phyloP scores from a whole-genome alignment of 139 green algal species.

The Tetradesmus obliquus region DNA sequence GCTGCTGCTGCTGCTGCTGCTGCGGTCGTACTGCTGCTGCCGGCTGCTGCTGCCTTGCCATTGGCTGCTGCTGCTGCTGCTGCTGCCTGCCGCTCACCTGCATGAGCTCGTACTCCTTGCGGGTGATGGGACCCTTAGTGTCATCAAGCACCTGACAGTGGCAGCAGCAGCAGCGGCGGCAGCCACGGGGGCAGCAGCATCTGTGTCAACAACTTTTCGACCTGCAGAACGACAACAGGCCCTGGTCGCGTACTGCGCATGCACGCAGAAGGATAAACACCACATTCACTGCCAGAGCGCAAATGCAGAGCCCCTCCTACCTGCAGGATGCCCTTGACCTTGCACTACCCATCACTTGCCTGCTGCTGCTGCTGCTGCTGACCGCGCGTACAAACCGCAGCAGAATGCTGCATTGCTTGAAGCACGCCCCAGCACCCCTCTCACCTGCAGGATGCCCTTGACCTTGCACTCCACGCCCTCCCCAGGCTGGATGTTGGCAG shows the following conservation, averaged over 20 bases:
- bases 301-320: slow-evolving; percentile 31
- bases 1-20: neutral
- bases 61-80: neutral
- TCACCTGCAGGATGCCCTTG: slow-evolving; percentile 84
- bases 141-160: slow-evolving; percentile 79
- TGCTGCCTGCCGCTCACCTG: slow-evolving; percentile 17
- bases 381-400: slow-evolving; percentile 66
- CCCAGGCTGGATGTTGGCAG: slow-evolving; percentile 60
- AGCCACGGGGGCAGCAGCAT: neutral
- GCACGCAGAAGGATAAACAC: neutral
- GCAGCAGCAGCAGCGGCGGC: neutral
- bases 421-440: neutral
- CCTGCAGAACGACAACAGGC: no score
- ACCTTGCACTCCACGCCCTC: slow-evolving; percentile 81
- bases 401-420: slow-evolving; percentile 70
- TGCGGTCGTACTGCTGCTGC: neutral
- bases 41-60: neutral
- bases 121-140: slow-evolving; percentile 76
- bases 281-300: no score
- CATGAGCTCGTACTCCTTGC: slow-evolving; percentile 79
- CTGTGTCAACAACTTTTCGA: no score
- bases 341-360: slow-evolving; percentile 76
- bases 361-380: slow-evolving; percentile 71
- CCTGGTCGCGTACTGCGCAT: neutral
- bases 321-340: slow-evolving; percentile 85